These are phyloP conservation scores for Trichoderma afroharzianum DNA, from an alignment of 2,329 filamentous ascomycete species.

Conservation along the genomic window DNA sequence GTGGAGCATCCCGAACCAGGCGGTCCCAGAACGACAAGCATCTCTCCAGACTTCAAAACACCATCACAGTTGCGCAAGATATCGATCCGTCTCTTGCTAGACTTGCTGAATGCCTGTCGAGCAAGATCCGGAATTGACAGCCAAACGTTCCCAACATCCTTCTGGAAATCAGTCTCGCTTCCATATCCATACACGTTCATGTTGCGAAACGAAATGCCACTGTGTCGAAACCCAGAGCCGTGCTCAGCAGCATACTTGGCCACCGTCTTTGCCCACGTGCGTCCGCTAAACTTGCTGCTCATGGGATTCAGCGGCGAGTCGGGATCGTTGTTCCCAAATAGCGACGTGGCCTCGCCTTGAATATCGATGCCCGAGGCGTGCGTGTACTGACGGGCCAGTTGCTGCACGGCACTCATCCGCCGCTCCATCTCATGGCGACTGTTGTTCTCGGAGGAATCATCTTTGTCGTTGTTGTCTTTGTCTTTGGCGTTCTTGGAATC, in stretches of 20 bases:
- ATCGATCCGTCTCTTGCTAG: not conserved
- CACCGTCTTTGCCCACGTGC: slow-evolving; percentile 38
- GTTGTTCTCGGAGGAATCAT: not conserved
- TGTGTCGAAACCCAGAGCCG: slow-evolving; percentile 24
- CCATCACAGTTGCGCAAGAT: slow-evolving; percentile 61
- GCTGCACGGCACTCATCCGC: slow-evolving; percentile 2
- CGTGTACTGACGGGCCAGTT: not conserved
- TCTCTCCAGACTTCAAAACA: slow-evolving; percentile 57
- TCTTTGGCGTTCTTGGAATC: not conserved
- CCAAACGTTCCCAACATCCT: slow-evolving; percentile 38
- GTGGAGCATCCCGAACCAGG: slow-evolving; percentile 59
- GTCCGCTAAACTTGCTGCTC: slow-evolving; percentile 38
- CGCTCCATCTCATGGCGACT: not conserved
- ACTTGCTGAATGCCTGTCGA: not conserved
- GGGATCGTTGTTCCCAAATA: slow-evolving; percentile 1
- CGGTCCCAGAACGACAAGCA: slow-evolving; percentile 62
- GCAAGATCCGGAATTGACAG: slow-evolving; percentile 6
- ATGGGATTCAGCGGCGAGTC: slow-evolving; percentile 34
- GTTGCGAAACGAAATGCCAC: slow-evolving; percentile 41
- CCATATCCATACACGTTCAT: slow-evolving; percentile 42
- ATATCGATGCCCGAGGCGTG: slow-evolving; percentile 9
- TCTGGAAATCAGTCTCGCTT: slow-evolving; percentile 41
- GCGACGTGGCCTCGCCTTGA: not conserved
- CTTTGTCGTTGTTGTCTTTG: not conserved
- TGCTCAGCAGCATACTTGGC: slow-evolving; percentile 29